Percentiles rank a stretch among this genome's conserved stretches.
phyloP scores from a whole-genome alignment of 495 filamentous ascomycete species.

The Lasiosphaeria hispida region DNA sequence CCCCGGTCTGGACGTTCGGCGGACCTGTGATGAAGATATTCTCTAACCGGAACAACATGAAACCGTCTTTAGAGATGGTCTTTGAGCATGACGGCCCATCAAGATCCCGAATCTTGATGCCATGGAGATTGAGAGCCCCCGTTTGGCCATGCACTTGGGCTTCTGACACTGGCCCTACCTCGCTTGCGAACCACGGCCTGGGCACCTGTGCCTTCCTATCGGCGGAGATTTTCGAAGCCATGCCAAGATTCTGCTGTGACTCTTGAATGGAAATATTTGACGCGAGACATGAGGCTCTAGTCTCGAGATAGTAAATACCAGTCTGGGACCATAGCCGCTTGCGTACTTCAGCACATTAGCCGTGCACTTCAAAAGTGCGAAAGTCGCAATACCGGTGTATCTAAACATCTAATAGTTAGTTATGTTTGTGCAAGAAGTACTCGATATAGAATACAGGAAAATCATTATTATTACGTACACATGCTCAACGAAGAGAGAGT shows the following conservation, averaged over 20 bases:
- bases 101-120: constrained; percentile 14
- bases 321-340: constrained; percentile 20
- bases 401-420: not conserved
- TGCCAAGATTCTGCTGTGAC: not conserved
- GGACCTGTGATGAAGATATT: constrained; percentile 12
- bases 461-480: constrained; percentile 4
- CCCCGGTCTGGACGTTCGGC: not conserved
- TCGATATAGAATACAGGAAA: not conserved
- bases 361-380: constrained; percentile 11
- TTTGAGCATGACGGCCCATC: not conserved
- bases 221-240: not conserved
- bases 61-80: not conserved
- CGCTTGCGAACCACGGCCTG: no score
- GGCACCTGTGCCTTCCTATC: no score
- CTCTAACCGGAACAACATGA: not conserved
- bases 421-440: not conserved
- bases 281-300: constrained; percentile 18
- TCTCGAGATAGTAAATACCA: constrained; percentile 17
- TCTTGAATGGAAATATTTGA: constrained; percentile 1
- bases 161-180: not conserved
- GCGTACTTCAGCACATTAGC: constrained; percentile 18
- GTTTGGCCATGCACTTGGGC: constrained; percentile 13
- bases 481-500: constrained; percentile 20
- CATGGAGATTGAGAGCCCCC: constrained; percentile 13
- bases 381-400: constrained; percentile 20